phyloP scores from a whole-genome alignment of 495 filamentous ascomycete species.

The Trichoderma reesei region DNA sequence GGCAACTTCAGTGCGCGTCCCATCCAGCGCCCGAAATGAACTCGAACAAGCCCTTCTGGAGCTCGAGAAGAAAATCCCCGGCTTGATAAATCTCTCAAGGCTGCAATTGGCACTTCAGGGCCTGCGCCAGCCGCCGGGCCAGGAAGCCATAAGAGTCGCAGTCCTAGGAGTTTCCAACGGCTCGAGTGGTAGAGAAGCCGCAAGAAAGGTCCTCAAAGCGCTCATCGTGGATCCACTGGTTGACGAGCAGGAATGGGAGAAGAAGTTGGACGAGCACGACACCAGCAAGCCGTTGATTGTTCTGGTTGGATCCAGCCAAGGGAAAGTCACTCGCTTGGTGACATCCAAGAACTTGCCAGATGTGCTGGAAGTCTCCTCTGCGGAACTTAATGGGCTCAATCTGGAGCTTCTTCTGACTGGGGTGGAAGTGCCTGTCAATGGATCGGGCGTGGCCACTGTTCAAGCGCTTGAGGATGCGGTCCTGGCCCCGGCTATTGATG shows the following conservation, averaged over 20 bases:
- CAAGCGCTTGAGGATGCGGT: constrained; percentile 43
- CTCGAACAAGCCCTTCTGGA: constrained; percentile 53
- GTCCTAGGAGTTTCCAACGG: constrained; percentile 35
- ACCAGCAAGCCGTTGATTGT: constrained; percentile 34
- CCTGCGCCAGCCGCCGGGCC: constrained; percentile 50
- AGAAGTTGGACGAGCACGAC: constrained; percentile 44
- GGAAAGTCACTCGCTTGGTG: not conserved
- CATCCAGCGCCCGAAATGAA: constrained; percentile 28
- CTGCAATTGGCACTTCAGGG: constrained; percentile 72
- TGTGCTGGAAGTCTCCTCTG: constrained; percentile 48
- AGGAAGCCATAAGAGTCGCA: constrained; percentile 62
- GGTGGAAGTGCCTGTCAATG: constrained; percentile 21
- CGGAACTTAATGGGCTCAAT: constrained; percentile 53
- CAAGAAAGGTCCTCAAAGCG: constrained; percentile 53
- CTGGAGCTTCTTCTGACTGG: constrained; percentile 71
- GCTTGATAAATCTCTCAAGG: constrained; percentile 63
- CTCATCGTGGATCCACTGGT: constrained; percentile 72
- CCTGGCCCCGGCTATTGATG: constrained; percentile 64
- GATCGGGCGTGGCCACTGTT: constrained; percentile 21
- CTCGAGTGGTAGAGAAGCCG: constrained; percentile 17
- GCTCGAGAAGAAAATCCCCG: constrained; percentile 51
- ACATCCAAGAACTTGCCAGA: constrained; percentile 1
- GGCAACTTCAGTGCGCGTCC: constrained; percentile 8
- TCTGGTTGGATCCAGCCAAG: constrained; percentile 22
- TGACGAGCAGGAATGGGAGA: constrained; percentile 58